A percentile compares a stretch with the other conserved stretches of the same genome.
These are phyloP conservation scores for Cyberlindnera suaveolens DNA, from an alignment of 805 yeast species.

Conservation along the genomic window DNA sequence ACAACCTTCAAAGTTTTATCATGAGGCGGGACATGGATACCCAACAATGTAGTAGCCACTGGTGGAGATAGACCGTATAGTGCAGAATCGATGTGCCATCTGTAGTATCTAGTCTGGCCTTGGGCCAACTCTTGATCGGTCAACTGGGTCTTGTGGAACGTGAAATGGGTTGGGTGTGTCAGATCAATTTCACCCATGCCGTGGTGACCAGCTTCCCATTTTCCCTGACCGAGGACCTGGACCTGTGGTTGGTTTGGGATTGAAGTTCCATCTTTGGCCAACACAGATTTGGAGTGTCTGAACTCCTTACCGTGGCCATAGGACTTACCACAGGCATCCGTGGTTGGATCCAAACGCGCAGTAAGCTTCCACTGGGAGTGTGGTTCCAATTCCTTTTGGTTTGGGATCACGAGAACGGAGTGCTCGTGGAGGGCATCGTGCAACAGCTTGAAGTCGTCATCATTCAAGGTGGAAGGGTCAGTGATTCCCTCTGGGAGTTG, in stretches of 20 bases:
- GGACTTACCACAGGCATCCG: constrained; percentile 42
- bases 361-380: constrained; percentile 72
- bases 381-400: constrained; percentile 63
- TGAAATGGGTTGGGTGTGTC: constrained; percentile 80
- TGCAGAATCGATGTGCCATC: constrained; percentile 95
- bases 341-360: constrained; percentile 68
- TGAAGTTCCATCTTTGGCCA: constrained; percentile 73
- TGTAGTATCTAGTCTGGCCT: constrained; percentile 72
- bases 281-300: constrained; percentile 58
- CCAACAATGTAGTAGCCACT: constrained; percentile 75
- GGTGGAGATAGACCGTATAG: constrained; percentile 84
- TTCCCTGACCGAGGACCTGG: constrained; percentile 83
- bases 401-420: constrained; percentile 70
- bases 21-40: constrained; percentile 71
- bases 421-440: constrained; percentile 60
- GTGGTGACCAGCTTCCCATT: constrained; percentile 47
- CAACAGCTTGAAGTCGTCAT: constrained; percentile 56
- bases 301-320: constrained; percentile 86
- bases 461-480: constrained; percentile 66
- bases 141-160: constrained; percentile 67
- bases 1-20: constrained; percentile 56
- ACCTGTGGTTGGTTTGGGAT: constrained; percentile 85
- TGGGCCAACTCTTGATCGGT: constrained; percentile 54
- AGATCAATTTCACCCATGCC: constrained; percentile 52
- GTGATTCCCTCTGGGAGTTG: constrained; percentile 50